phyloP scores from a whole-genome alignment of 495 filamentous ascomycete species.

The Apodospora peruviana region DNA sequence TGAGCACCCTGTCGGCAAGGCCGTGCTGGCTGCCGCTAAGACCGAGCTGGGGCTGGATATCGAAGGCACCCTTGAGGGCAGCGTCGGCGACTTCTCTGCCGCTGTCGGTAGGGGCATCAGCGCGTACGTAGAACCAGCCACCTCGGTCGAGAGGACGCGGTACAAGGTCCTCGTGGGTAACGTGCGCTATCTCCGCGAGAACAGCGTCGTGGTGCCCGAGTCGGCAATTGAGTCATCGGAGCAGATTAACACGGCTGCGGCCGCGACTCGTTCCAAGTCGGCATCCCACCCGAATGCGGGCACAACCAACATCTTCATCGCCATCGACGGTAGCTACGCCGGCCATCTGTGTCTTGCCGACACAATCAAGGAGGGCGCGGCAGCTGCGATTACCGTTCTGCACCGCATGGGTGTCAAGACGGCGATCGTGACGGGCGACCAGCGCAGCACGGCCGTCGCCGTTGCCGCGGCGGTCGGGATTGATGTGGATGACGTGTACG shows the following conservation, averaged over 20 bases:
- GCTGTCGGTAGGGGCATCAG: constrained; percentile 80
- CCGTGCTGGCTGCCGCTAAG: constrained; percentile 69
- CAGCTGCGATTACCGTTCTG: constrained; percentile 78
- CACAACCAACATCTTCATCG: constrained; percentile 84
- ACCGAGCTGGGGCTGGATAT: constrained; percentile 62
- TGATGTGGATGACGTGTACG: constrained; percentile 63
- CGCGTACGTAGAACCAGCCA: constrained; percentile 72
- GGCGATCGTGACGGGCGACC: constrained; percentile 92
- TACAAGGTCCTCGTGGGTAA: constrained; percentile 84
- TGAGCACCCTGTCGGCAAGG: constrained; percentile 90
- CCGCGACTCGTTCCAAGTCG: constrained; percentile 21
- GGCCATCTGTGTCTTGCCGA: constrained; percentile 81
- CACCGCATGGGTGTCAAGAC: constrained; percentile 77
- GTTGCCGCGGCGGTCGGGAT: constrained; percentile 85
- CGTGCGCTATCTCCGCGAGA: constrained; percentile 64
- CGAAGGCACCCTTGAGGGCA: constrained; percentile 75
- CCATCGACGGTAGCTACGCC: constrained; percentile 73
- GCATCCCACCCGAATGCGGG: constrained; percentile 45
- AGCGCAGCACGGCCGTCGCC: constrained; percentile 69
- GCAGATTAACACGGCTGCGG: constrained; percentile 45
- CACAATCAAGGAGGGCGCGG: constrained; percentile 81
- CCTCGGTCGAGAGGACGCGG: constrained; percentile 55
- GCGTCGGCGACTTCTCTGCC: constrained; percentile 76
- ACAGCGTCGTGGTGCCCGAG: constrained; percentile 59
- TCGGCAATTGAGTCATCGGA: constrained; percentile 51